These are phyloP conservation scores for Phytopythium mirpurense DNA, from an alignment of 352 stramenopile genomes.

Conservation along the genomic window DNA sequence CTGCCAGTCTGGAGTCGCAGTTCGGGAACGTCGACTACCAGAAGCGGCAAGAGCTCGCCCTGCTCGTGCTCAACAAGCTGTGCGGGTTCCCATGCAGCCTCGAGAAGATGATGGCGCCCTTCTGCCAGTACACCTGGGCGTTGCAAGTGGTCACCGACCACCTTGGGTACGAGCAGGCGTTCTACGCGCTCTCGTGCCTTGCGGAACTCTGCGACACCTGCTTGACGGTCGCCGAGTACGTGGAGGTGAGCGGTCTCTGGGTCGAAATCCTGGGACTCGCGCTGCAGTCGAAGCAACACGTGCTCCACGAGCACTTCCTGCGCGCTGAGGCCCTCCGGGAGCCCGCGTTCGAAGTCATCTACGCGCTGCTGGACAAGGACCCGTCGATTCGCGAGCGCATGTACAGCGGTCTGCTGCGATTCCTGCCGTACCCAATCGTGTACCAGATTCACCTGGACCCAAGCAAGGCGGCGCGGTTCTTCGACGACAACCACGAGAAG, in stretches of 20 bases:
- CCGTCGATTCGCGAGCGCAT: slow-evolving; percentile 59
- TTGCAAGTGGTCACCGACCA: slow-evolving; percentile 81
- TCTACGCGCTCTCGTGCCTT: slow-evolving; percentile 69
- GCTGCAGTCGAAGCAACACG: slow-evolving; percentile 72
- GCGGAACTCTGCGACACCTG: slow-evolving; percentile 76
- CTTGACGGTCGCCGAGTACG: slow-evolving; percentile 66
- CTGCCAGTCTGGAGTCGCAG: slow-evolving; percentile 45
- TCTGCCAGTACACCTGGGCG: slow-evolving; percentile 75
- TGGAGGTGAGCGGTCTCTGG: slow-evolving; percentile 67
- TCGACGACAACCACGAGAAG: slow-evolving; percentile 82
- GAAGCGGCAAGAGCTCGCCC: slow-evolving; percentile 61
- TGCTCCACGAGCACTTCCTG: slow-evolving; percentile 79
- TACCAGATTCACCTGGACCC: slow-evolving; percentile 82
- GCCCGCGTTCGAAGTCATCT: slow-evolving; percentile 79
- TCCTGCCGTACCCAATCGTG: slow-evolving; percentile 76
- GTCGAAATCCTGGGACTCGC: slow-evolving; percentile 77
- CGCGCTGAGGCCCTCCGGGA: slow-evolving; percentile 66
- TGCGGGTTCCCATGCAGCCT: slow-evolving; percentile 67
- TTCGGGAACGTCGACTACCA: slow-evolving; percentile 79
- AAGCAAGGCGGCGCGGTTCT: slow-evolving; percentile 63
- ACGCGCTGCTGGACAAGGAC: slow-evolving; percentile 72
- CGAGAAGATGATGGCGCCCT: slow-evolving; percentile 69
- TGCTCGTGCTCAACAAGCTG: slow-evolving; percentile 79
- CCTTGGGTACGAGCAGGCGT: slow-evolving; percentile 74
- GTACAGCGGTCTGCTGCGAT: slow-evolving; percentile 64